Conservation (phyloP, 179 eudicot genomes). For the Spinacia oleracea region DNA sequence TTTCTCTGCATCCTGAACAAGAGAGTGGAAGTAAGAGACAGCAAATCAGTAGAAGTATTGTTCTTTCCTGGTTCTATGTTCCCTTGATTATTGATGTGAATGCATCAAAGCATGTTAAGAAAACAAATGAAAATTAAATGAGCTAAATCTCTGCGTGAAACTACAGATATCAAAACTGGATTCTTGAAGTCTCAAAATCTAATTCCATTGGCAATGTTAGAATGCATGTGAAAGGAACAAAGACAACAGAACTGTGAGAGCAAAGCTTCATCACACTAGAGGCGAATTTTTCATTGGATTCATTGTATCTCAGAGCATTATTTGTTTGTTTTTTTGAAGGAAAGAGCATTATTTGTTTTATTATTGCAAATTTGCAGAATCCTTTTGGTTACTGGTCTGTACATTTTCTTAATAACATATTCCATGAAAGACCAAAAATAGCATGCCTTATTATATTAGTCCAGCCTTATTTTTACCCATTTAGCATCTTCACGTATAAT, state of each 20-base stretch:
- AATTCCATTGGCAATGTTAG: not conserved
- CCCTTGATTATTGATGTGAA: not conserved
- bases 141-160: not conserved
- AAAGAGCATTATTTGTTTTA: not conserved
- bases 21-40: not conserved
- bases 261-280: not conserved
- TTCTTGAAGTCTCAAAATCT: not conserved
- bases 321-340: too few relatives aligned
- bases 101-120: not conserved
- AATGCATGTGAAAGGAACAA: not conserved
- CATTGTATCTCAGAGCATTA: not conserved
- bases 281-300: not conserved
- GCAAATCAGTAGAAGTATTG: not conserved
- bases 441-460: too few relatives aligned
- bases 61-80: not conserved
- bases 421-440: not conserved
- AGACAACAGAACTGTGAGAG: not conserved
- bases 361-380: not conserved
- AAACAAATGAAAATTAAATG: not conserved
- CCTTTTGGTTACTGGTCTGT: not conserved
- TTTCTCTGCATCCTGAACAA: constrained; percentile 69
- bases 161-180: not conserved
- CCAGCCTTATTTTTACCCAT: too few relatives aligned
- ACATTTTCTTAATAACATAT: not conserved
- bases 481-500: not conserved